Base-by-base conservation (phyloP, 768 basidiomycete species). In the Boletus edulis region DNA sequence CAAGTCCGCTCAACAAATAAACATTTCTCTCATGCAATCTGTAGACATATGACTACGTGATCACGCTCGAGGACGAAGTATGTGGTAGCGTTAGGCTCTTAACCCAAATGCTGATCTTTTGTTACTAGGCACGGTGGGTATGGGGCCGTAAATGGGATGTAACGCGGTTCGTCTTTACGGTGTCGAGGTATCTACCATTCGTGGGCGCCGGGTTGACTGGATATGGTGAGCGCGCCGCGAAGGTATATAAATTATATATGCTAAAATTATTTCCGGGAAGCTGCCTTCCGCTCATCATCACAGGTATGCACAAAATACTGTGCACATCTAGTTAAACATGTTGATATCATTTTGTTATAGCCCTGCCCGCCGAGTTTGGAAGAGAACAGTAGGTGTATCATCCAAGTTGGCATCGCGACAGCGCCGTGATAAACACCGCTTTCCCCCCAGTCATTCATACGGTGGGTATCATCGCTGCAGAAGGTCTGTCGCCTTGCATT, bases 131-230 rank as follows among this genome's bases (percentile, higher is more conserved):
- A 22, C 51, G 37, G n/a, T 65, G 56, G 56, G 47, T 67, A 3
- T 67, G 62, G 64, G 43, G 46, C 4, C 55, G 59, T n/a, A 34
- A 17, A 22, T 65, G 64, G 62, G 53, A 55, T 29, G 24, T 5
- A 13, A 61, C 59, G 1, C 59, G 62, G 24, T 12, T 51, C 32
- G 9, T 61, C 31, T 65, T 67, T 22, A 54, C 38, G 12, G 17
- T 48, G 17, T 66, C 64, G 6, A 64, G 62, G 29, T 65, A 67
- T 49, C 27, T 67, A 11, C 62, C 64, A 6, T 64, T 61, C 27
- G 34, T 40, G 7, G 62, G 59, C 4, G 11, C 18, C 31, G 56
- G 15, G 7, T 27, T 67, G 44, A 52, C 56, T 27, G 49, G 37
- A 29, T 58, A 61, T 43, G 42, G 64, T 64, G 37, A 49, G 56